Base-by-base conservation (phyloP, 2,329 filamentous ascomycete species). In the Fusarium sp. region DNA sequence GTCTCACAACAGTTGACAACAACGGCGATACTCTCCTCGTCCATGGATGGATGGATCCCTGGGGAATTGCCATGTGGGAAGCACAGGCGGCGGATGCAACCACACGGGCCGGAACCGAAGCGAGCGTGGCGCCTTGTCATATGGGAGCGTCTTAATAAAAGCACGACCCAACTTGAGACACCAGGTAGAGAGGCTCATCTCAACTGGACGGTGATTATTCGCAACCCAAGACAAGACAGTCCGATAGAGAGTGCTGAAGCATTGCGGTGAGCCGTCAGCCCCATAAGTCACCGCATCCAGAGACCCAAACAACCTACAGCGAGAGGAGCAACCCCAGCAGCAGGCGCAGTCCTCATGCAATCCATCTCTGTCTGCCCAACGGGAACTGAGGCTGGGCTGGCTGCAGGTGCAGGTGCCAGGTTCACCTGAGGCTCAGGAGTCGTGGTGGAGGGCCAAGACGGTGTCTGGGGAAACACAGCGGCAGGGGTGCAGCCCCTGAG, bases 351-450 rank as follows among this genome's bases (percentile, higher is more conserved):
- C 33, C 31, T 42, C 36, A 27, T 58, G 36, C 55, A 58, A 31
- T 27, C 29, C 38, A 14, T 49, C 16, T 34, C 14, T 36, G 9
- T 33, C 27, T 61, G 16, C 31, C 29, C 49, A 68, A 57, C 40
- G 42, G 44, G 55, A 46, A 23, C 8, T 46, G 55, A 56, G 58
- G 38, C 34, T 54, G 51, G 51, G 40, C 23, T 46, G 42, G 59
- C 40, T 58, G 63, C 42, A 54, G 63, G 58, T 55, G 58, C 53
- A 56, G 50, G 72, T 70, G 67, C 62, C 69, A 73, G 71, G 72
- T 71, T 74, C 71, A 73, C 71, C 72, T 74, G 72, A 74, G 66
- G 65, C 72, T 70, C 58, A 70, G 68, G 62, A 71, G 50, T 49
- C 57, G 36, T 54, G 33, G 16, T 58, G 42, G 38, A 68, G 51